Percentiles rank a stretch among this genome's conserved stretches.
These are phyloP conservation scores for Yamadazyma paraphyllophila DNA, from an alignment of 805 yeast species.

Conservation along the genomic window DNA sequence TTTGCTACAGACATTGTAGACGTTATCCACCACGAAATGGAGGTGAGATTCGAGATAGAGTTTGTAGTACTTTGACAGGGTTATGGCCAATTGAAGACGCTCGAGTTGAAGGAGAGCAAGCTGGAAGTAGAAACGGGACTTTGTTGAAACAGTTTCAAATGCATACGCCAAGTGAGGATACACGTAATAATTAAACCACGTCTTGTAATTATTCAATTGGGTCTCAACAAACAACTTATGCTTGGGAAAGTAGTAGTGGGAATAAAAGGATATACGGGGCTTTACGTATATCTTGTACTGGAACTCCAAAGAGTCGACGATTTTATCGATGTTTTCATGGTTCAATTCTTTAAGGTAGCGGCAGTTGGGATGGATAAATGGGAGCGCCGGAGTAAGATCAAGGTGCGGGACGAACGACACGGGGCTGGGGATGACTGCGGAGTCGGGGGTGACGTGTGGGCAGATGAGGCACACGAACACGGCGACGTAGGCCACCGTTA, in stretches of 20 bases:
- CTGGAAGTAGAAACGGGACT: background rate
- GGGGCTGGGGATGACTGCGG: background rate
- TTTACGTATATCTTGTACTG: slow-evolving; percentile 13
- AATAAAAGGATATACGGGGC: slow-evolving; percentile 7
- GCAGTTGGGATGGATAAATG: slow-evolving; percentile 9
- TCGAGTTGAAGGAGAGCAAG: background rate
- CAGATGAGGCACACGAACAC: slow-evolving; percentile 7
- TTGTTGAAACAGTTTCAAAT: background rate
- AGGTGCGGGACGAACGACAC: background rate
- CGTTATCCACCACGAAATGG: background rate
- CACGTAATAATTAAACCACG: slow-evolving; percentile 1
- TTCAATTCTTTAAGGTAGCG: slow-evolving; percentile 10
- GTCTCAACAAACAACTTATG: slow-evolving; percentile 5
- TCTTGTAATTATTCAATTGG: background rate
- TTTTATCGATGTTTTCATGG: slow-evolving; percentile 11
- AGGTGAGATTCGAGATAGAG: slow-evolving; percentile 4
- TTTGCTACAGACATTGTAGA: slow-evolving; percentile 4
- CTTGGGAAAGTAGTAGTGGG: slow-evolving; percentile 11
- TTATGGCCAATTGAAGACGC: background rate
- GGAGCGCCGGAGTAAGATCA: slow-evolving; percentile 4
- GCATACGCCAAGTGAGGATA: slow-evolving; percentile 1
- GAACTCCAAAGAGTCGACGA: slow-evolving; percentile 12
- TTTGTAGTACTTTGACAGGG: slow-evolving; percentile 6
- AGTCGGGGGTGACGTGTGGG: slow-evolving; percentile 1
- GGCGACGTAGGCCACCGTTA: slow-evolving; percentile 1